Evolutionary conservation across 2,329 filamentous ascomycete species (phyloP), one percentile per base, ranked within the genome.

Genomic region (Cladosporium austrohemisphaericum): DNA sequence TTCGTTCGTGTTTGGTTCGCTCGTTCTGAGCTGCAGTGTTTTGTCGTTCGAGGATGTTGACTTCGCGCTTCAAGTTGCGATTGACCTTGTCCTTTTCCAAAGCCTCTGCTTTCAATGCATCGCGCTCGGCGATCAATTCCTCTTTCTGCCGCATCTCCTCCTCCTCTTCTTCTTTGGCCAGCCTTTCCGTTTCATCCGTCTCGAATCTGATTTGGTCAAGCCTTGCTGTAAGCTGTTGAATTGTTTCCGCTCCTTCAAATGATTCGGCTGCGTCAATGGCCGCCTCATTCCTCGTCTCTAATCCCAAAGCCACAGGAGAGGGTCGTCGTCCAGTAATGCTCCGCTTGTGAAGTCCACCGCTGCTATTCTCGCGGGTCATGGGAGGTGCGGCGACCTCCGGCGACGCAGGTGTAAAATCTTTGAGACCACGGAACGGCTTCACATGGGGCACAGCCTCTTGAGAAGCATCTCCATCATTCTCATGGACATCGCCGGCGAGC

Each of bases 1-100:
- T 61, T 59, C 83, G 83, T 62, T 96, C 88, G 62, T 88, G 87
- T 62, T 91, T 88, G 1, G 80, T 77, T 58, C 85, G 87, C 52
- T 86, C 85, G 55, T 85, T 87, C 63, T 94, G 86, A 1, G 88
- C 85, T 4, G 83, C 79, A 40, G 89, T 83, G 73, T 94, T 95
- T 56, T 87, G 77, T 46, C 88, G 83, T 66, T 94, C 89, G 5
- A 91, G 81, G 37, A 80, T 81, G 45, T 88, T 84, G 46, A 94
- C 84, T 63, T 92, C 85, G 54, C 85, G 85, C 61, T 86, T 88
- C 47, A 96, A 71, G 62, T 90, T 89, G 36, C 88, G 84, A 41
- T 89, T 96, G 43, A 84, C 86, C 61, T 94, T 89, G 56, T 97
- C 92, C 66, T 94, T 95, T 62, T 95, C 88, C 65, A 88, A 93